Conservation (phyloP, 2,329 filamentous ascomycete genomes). For the Arthrobotrys musiformis region DNA sequence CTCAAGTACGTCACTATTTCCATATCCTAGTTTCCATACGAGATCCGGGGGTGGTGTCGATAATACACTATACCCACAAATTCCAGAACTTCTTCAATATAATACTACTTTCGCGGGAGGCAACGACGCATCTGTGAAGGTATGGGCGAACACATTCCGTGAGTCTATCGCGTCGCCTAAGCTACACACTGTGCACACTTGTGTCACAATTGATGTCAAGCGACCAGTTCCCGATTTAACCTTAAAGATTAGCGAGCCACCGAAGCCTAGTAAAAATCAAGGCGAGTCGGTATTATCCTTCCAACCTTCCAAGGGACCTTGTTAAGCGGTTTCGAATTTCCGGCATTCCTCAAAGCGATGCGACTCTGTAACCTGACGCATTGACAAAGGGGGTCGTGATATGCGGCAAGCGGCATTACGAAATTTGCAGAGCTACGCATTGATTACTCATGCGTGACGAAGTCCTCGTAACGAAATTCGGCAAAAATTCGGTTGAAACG, state of each 20-base stretch:
- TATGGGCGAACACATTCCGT: neutral
- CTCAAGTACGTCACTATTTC: neutral
- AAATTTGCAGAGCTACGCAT: too few relatives aligned
- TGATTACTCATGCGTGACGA: too few relatives aligned
- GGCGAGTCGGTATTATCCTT: too few relatives aligned
- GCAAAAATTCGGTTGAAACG: neutral
- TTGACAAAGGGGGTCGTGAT: neutral
- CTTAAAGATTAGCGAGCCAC: neutral
- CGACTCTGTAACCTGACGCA: neutral
- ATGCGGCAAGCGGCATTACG: conserved; percentile 5
- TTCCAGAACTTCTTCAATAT: too few relatives aligned
- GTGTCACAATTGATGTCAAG: neutral
- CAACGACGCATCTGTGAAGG: neutral
- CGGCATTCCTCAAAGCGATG: neutral
- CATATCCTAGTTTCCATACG: neutral
- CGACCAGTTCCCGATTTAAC: neutral
- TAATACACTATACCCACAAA: too few relatives aligned
- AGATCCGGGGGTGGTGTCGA: too few relatives aligned
- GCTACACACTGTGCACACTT: neutral
- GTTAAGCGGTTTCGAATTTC: neutral
- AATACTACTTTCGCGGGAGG: neutral
- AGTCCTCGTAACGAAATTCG: neutral
- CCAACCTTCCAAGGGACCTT: neutral
- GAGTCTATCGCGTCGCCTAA: neutral
- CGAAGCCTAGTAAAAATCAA: neutral